Base-by-base conservation (phyloP, 2,329 filamentous ascomycete species). In the Talaromyces verruculosus region DNA sequence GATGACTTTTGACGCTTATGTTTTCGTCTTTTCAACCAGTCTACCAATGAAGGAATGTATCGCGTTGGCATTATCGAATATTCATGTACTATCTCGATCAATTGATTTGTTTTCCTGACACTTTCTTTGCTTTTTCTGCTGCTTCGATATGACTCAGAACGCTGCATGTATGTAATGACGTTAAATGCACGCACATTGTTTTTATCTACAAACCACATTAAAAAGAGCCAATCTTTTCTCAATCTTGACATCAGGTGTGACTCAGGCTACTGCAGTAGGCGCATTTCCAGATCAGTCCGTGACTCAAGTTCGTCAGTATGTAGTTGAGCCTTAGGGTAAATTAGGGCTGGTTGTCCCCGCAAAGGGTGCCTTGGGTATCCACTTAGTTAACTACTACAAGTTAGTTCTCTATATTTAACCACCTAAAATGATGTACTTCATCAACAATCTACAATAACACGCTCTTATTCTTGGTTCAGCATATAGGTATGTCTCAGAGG, bases 291-390 rank as follows among this genome's bases (percentile, higher is more conserved):
- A 35, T 35, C 17, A 35, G 28, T 55, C n/a, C 17, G 51, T 39
- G 30, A 57, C 33, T 57, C 53, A 37, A 22, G 33, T 39, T 62
- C 47, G 47, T 33, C 39, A 51, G 30, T 35, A 47, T 5, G 15
- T 43, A 25, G 45, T 49, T 61, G 59, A 53, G 61, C 33, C 61
- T 63, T 63, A 61, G 43, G 59, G 41, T 61, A 57, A 57, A 11
- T 37, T 51, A 63, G 47, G 61, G 61, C 47, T 63, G 8, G 53
- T 28, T n/a, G 60, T 53, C 60, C 45, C 45, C 45, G 30, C 47
- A 63, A 63, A 63, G 35, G 47, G n/a, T 43, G 61, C 61, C 61
- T 63, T 63, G 60, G 22, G 61, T 17, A 25, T 33, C 43, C 49
- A 49, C 51, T 35, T 22, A n/a, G 28, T 43, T n/a, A 8, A 35